Evolutionary conservation across 139 green algal genomes (phyloP).

Genomic region (Micractinium conductrix): DNA sequence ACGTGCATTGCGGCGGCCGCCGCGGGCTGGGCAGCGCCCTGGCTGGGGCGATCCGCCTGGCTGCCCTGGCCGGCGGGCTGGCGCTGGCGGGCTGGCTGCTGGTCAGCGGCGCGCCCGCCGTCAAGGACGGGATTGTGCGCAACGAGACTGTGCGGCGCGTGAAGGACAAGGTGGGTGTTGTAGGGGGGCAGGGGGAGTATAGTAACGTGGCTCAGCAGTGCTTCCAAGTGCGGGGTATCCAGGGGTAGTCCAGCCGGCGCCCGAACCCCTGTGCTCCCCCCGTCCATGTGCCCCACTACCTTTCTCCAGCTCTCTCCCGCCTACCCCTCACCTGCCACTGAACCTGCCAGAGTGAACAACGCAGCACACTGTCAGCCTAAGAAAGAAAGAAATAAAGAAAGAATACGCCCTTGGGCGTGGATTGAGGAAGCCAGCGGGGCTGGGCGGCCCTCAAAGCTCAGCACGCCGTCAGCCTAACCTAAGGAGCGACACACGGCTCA

Average conservation of each 20-base stretch:
- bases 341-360: neutral
- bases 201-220: neutral
- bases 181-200: neutral
- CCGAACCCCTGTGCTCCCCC: no score
- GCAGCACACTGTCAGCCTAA: no score
- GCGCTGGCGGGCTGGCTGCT: constrained; percentile 18
- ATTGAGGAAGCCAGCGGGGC: no score
- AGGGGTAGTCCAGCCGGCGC: no score
- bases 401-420: no score
- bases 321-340: neutral
- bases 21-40: no score
- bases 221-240: neutral
- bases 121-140: constrained; percentile 10
- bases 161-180: constrained; percentile 17
- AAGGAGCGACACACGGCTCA: neutral
- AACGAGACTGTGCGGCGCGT: constrained; percentile 22
- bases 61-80: neutral
- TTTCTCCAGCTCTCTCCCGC: neutral
- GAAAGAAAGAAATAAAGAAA: no score
- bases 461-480: no score
- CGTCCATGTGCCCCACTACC: no score
- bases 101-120: neutral
- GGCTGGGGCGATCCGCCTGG: neutral
- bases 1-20: no score
- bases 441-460: no score